Evolutionary conservation across 164 flowering plant genomes (phyloP).

Genomic region (Chimonanthus salicifolius): DNA sequence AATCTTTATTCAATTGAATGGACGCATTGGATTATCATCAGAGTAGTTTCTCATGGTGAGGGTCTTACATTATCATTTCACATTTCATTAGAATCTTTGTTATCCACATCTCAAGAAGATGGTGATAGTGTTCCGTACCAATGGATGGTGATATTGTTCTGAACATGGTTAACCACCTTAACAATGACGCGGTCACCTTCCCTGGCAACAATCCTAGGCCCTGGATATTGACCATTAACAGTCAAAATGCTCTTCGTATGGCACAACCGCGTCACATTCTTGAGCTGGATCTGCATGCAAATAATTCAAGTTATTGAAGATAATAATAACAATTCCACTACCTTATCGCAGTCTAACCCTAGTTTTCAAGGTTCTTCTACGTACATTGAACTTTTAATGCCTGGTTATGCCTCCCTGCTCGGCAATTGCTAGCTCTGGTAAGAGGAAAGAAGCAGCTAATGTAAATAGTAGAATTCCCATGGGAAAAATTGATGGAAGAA

Average conservation of each 20-base stretch:
- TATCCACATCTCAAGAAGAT: background rate
- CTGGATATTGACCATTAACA: constrained; percentile 43
- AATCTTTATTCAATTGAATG: too few relatives aligned
- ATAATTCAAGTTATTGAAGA: background rate
- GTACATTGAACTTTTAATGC: constrained; percentile 41
- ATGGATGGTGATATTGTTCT: constrained; percentile 36
- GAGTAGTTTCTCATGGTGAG: too few relatives aligned
- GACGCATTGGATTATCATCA: too few relatives aligned
- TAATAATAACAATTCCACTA: background rate
- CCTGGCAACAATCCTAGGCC: constrained; percentile 38
- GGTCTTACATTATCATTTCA: background rate
- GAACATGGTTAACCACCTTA: constrained; percentile 36
- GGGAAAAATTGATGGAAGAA: constrained; percentile 5
- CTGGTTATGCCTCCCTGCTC: constrained; percentile 27
- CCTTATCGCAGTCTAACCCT: background rate
- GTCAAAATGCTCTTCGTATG: constrained; percentile 31
- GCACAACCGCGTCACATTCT: constrained; percentile 38
- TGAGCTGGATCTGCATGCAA: constrained; percentile 24
- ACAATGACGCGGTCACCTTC: constrained; percentile 43
- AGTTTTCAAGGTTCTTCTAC: background rate
- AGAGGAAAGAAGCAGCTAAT: constrained; percentile 8
- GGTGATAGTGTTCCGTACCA: constrained; percentile 25
- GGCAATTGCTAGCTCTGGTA: constrained; percentile 15
- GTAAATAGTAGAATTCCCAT: constrained; percentile 5
- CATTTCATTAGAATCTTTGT: too few relatives aligned